These are phyloP conservation scores for Aspergillus alliaceus DNA, from an alignment of 2,329 filamentous ascomycete genomes.

Conservation along the genomic window DNA sequence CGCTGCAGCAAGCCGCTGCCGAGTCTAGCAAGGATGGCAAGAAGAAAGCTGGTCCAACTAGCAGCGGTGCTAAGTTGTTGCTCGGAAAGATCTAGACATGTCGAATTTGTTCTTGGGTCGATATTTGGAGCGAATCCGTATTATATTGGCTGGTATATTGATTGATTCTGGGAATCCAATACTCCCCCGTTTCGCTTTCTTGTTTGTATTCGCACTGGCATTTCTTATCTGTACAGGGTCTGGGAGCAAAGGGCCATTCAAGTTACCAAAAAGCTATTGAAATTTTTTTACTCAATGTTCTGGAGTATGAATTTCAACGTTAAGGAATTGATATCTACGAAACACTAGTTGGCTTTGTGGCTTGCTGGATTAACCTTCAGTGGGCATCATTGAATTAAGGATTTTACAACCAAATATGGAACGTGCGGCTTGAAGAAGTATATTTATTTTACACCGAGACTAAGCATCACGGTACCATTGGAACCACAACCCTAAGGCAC, in stretches of 20 bases:
- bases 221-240: constrained; percentile 12
- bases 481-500: background rate
- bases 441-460: background rate
- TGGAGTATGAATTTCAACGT: background rate
- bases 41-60: constrained; percentile 39
- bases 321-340: background rate
- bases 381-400: background rate
- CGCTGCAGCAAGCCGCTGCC: constrained; percentile 61
- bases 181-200: background rate
- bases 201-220: constrained; percentile 1
- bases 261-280: constrained; percentile 11
- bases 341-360: background rate
- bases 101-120: background rate
- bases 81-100: constrained; percentile 34
- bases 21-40: constrained; percentile 49
- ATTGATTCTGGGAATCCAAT: background rate
- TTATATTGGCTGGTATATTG: constrained; percentile 2
- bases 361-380: background rate
- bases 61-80: constrained; percentile 47
- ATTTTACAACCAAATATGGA: no score
- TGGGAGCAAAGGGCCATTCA: constrained; percentile 6
- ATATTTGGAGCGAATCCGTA: background rate
- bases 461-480: background rate
- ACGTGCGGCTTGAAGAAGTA: background rate
- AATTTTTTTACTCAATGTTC: background rate